Evolutionary conservation across 1,284 basidiomycete species (phyloP).

Genomic region (Papiliotrema laurentii): DNA sequence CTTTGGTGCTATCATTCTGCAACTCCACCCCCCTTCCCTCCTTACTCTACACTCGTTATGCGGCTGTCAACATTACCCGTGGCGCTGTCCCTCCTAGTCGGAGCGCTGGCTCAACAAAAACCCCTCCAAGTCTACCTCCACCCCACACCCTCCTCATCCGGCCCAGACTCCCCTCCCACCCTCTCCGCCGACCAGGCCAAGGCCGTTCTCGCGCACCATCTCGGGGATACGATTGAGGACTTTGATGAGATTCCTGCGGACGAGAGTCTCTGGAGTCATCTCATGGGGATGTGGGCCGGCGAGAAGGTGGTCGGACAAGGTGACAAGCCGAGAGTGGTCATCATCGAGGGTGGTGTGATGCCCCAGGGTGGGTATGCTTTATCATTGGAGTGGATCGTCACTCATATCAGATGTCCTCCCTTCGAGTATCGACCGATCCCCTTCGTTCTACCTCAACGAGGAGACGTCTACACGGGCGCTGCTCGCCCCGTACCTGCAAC

Average conservation of each 20-base stretch:
- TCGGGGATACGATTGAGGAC: constrained; percentile 32
- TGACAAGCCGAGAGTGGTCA: constrained; percentile 34
- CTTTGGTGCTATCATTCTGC: no score
- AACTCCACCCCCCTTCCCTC: no score
- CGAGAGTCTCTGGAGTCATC: constrained; percentile 42
- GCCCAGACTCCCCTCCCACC: constrained; percentile 22
- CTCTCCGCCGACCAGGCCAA: constrained; percentile 42
- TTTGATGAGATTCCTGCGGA: constrained; percentile 38
- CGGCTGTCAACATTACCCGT: constrained; percentile 7
- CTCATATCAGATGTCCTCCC: constrained; percentile 33
- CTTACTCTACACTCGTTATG: no score
- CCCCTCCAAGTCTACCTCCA: constrained; percentile 45
- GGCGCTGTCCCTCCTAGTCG: constrained; percentile 9
- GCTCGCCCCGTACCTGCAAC: constrained; percentile 37
- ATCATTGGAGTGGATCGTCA: neutral
- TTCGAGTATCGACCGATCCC: constrained; percentile 20
- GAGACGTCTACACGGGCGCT: constrained; percentile 21
- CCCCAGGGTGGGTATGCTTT: constrained; percentile 30
- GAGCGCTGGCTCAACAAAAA: constrained; percentile 19
- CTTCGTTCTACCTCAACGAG: constrained; percentile 38
- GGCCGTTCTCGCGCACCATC: constrained; percentile 45
- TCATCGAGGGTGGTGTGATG: constrained; percentile 37
- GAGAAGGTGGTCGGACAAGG: constrained; percentile 6
- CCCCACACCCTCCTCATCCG: constrained; percentile 31
- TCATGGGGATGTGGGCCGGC: constrained; percentile 29